Base-by-base conservation (phyloP, 2,329 filamentous ascomycete genomes). In the Canariomyces notabilis region DNA sequence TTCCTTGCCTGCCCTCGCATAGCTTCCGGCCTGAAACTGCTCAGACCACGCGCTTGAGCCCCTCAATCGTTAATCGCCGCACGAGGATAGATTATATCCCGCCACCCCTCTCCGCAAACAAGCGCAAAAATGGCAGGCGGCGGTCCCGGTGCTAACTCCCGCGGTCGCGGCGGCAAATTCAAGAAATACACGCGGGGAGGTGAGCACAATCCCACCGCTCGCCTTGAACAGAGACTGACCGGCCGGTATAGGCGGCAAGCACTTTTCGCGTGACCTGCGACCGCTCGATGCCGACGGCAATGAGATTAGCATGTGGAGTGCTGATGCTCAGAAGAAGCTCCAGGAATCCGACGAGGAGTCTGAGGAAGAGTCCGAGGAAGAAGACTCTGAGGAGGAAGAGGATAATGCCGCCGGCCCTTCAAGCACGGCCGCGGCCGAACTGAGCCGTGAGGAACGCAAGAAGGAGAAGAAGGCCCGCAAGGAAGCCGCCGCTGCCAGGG, bases 101-200 rank as follows among this genome's bases (percentile, higher is more conserved):
- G n/a, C n/a, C n/a, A n/a, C n/a, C n/a, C n/a, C n/a, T n/a, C 40
- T 21, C 48, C n/a, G 35, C 49, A 46, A 35, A 48, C 48, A 48
- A 43, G 49, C 48, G 65, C 61, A 69, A 59, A 18, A 41, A 76
- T 80, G 76, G 65, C 72, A 63, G 66, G 66, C 43, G 61, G 61
- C 51, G 62, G 48, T 51, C 67, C 74, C 35, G 73, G 72, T 54
- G 60, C 66, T 33, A 73, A 66, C 65, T 75, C 83, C 55, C 79
- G 89, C 64, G 89, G 88, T 59, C 86, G 90, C 64, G 89, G 86
- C 61, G 89, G 90, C 69, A 97, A 97, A 72, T 95, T 91, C 68
- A 87, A 82, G 73, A 97, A 96, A 75, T 89, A 85, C 57, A 89
- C 88, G 59, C 80, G 91, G 70, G 91, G 91, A 77, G 90, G 91